Evolutionary conservation across 345 rosid species (phyloP).

Genomic region (Jatropha curcas): DNA sequence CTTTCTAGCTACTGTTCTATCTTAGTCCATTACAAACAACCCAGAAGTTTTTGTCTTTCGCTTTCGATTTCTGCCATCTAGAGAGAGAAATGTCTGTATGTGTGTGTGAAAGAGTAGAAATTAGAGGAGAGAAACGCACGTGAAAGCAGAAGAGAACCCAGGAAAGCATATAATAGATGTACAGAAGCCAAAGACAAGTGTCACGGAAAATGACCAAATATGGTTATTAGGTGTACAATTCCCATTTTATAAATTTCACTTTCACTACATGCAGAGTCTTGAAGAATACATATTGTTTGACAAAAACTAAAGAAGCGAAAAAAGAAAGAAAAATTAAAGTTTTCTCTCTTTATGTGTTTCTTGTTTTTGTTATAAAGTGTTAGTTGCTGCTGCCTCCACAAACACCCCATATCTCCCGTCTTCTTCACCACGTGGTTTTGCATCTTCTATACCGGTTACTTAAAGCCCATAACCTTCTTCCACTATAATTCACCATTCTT

Average conservation of each 20-base stretch:
- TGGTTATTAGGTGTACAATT: not conserved
- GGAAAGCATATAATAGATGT: not conserved
- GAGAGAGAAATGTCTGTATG: not conserved
- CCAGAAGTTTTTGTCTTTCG: not conserved
- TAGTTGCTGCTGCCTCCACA: conserved; percentile 3
- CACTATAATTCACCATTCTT: conserved; percentile 5
- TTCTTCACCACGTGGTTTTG: conserved; percentile 11
- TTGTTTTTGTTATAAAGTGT: not conserved
- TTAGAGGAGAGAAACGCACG: not conserved
- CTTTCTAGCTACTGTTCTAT: no score
- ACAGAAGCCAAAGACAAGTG: conserved; percentile 9
- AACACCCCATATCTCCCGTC: not conserved
- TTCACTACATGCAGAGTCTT: no score
- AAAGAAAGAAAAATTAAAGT: not conserved
- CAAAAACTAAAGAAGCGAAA: not conserved
- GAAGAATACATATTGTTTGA: no score
- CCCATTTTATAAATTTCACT: no score
- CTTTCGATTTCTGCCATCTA: not conserved
- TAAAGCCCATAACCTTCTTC: conserved; percentile 6
- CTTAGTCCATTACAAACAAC: not conserved
- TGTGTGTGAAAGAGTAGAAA: not conserved
- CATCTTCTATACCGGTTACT: conserved; percentile 8
- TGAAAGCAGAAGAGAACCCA: not conserved
- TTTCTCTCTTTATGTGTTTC: not conserved
- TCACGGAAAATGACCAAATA: not conserved